phyloP scores from a whole-genome alignment of 371 early-diverging fungal species.

The Lichtheimia ornata region DNA sequence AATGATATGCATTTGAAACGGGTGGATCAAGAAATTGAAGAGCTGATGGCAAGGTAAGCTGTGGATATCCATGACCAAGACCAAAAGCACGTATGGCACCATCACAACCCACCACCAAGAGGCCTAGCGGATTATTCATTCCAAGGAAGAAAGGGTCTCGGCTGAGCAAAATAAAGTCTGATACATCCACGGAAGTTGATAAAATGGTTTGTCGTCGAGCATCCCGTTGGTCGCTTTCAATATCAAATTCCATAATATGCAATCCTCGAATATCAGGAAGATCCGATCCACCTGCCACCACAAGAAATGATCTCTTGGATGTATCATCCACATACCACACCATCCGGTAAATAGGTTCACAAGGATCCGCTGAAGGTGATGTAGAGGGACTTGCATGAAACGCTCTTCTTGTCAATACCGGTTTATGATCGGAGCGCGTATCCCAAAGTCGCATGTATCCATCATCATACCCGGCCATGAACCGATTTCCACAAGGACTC shows the following conservation, averaged over 20 bases:
- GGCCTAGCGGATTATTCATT: conserved; percentile 43
- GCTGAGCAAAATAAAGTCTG: conserved; percentile 51
- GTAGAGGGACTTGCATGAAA: conserved; percentile 33
- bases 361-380: conserved; percentile 8
- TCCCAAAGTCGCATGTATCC: conserved; percentile 59
- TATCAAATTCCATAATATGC: conserved; percentile 44
- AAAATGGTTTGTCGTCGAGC: conserved; percentile 50
- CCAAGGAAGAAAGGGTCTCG: conserved; percentile 49
- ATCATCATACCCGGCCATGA: conserved; percentile 60
- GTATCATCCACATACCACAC: conserved; percentile 48
- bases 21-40: conserved; percentile 47
- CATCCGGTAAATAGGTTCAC: conserved; percentile 56
- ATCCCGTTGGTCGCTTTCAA: conserved; percentile 38
- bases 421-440: conserved; percentile 34
- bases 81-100: conserved; percentile 33
- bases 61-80: conserved; percentile 37
- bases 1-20: conserved; percentile 29
- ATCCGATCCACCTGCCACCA: conserved; percentile 53
- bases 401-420: conserved; percentile 44
- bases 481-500: conserved; percentile 53
- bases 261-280: conserved; percentile 48
- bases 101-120: conserved; percentile 40
- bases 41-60: conserved; percentile 45
- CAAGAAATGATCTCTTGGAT: conserved; percentile 39
- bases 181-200: conserved; percentile 42